These are phyloP conservation scores for Diaporthe velutina DNA, from an alignment of 2,329 filamentous ascomycete genomes.

Conservation along the genomic window DNA sequence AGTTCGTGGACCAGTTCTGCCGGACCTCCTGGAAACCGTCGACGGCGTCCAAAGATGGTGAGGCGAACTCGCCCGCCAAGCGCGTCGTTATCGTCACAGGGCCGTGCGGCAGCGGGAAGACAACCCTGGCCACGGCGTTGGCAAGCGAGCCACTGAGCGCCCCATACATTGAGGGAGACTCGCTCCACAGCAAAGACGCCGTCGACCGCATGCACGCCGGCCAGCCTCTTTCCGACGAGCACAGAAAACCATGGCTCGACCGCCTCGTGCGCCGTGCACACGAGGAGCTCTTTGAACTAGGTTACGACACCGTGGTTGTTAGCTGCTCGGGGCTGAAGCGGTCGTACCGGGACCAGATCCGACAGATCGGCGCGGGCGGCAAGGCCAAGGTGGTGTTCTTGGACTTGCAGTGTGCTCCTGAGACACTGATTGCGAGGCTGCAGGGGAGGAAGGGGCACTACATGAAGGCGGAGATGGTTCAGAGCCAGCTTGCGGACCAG, in stretches of 20 bases:
- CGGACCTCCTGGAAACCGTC: constrained; percentile 52
- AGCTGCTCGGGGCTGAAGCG: constrained; percentile 55
- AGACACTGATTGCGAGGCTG: constrained; percentile 48
- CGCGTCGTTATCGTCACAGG: constrained; percentile 53
- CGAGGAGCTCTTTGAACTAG: constrained; percentile 46
- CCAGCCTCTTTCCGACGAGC: constrained; percentile 49
- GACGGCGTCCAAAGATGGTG: constrained; percentile 53
- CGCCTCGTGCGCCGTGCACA: constrained; percentile 44
- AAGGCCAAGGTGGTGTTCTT: constrained; percentile 48
- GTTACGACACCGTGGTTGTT: constrained; percentile 48
- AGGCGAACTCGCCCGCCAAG: constrained; percentile 29
- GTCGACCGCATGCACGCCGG: constrained; percentile 43
- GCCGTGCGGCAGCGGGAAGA: constrained; percentile 57
- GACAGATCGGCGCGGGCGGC: constrained; percentile 38
- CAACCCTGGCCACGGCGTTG: constrained; percentile 46
- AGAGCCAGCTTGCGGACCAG: constrained; percentile 49
- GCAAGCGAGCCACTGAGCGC: not conserved
- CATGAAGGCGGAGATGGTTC: constrained; percentile 52
- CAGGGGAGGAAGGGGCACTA: constrained; percentile 49
- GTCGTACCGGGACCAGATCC: constrained; percentile 50
- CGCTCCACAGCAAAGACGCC: constrained; percentile 50
- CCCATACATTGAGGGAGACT: constrained; percentile 55
- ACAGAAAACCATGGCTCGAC: constrained; percentile 49
- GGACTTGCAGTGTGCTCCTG: constrained; percentile 49
- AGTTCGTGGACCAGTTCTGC: constrained; percentile 53